A percentile compares a stretch with the other conserved stretches of the same genome.
Conservation (phyloP, 306 rosid genomes). For the Hippophae rhamnoides region DNA sequence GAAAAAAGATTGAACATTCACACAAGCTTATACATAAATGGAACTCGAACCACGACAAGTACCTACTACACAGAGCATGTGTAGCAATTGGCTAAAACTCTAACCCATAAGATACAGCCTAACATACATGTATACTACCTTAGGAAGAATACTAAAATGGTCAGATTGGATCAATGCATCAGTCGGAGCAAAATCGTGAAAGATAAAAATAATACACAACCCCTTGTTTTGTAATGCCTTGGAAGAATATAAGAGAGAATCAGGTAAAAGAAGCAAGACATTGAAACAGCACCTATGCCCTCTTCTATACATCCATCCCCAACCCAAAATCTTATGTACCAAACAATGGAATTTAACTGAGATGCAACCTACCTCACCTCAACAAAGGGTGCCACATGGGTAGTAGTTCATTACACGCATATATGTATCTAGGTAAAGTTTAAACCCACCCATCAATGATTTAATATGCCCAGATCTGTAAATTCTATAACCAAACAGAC, state of each 20-base stretch:
- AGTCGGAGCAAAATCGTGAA: conserved; percentile 9
- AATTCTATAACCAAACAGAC: conserved; percentile 1
- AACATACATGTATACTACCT: no score
- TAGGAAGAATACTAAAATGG: no score
- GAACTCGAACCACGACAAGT: no score
- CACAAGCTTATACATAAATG: no score
- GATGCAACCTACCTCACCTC: conserved; percentile 16
- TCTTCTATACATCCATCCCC: conserved; percentile 16
- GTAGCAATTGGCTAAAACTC: no score
- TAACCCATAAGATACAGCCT: no score
- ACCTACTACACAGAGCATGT: no score
- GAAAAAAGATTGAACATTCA: no score
- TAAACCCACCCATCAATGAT: not conserved
- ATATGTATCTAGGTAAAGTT: not conserved
- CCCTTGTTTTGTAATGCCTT: not conserved
- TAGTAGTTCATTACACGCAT: not conserved
- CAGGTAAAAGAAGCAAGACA: conserved; percentile 10
- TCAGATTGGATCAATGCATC: no score
- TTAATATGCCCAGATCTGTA: conserved; percentile 2
- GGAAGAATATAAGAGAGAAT: not conserved
- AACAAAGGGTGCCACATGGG: not conserved
- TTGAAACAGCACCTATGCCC: conserved; percentile 22
- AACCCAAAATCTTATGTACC: conserved; percentile 28
- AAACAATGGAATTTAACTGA: conserved; percentile 12
- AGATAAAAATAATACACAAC: conserved; percentile 7